Base-by-base conservation (phyloP, 805 yeast genomes). In the Zygosaccharomyces rouxii region DNA sequence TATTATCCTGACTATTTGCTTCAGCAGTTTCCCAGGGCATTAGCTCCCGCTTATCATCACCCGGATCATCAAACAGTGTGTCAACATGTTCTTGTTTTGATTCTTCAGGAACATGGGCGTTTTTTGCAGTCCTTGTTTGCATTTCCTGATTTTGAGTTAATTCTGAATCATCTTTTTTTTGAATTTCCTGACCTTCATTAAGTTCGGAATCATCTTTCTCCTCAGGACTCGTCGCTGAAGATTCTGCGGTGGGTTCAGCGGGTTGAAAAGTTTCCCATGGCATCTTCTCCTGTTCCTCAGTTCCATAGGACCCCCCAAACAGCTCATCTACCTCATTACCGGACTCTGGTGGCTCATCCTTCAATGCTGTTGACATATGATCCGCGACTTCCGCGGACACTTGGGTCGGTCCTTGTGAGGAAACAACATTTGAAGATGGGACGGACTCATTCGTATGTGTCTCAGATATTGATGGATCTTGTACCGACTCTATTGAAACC, bases 191-290 rank as follows among this genome's bases (percentile, higher is more conserved):
- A 16, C 10, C 7, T 14, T n/a, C 4, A 2, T 1, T 11, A 1
- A 18, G 21, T 14, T 14, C 21, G 3, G 37, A 5, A 25, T 3
- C 28, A 25, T 7, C 9, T 9, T 25, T 25, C 10, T 25, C 10
- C 28, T 25, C 28, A 25, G 28, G 11, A 16, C n/a, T n/a, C 7
- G 19, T 18, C 37, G 11, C 16, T 3, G 21, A 33, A 16, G 37
- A 11, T 3, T 21, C 30, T 6, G 30, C 18, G 5, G 30, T 9
- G 11, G 18, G 14, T 11, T 40, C 31, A 2, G 35, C 35, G 4
- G 45, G 31, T 2, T 14, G 33, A 28, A 44, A 21, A 29, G 44
- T 33, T 13, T 35, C 35, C 55, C 50, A 48, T 18, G 52, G 55
- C 49, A 51, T 28, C 14, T 13, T 28, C 26, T 49, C 47, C 7